Evolutionary conservation across 441 rosid species (phyloP).

Genomic region (Brassica balearica): DNA sequence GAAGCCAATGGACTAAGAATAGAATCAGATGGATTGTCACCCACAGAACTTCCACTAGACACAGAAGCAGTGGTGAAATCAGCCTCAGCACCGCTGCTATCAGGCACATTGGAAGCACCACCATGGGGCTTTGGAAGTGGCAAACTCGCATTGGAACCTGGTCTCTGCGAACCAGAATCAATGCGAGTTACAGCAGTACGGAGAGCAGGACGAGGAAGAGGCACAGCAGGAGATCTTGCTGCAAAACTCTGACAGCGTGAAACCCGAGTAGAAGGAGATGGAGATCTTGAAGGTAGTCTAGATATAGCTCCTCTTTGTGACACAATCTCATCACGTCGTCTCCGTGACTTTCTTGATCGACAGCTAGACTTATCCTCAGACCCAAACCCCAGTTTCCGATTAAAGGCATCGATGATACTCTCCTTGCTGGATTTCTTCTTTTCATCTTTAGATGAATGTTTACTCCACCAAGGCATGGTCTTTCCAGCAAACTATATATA

Average conservation of each 20-base stretch:
- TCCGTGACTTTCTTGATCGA: constrained; percentile 52
- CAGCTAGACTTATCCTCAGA: constrained; percentile 56
- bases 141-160: constrained; percentile 48
- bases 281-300: constrained; percentile 63
- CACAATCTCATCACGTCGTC: constrained; percentile 51
- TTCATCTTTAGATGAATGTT: constrained; percentile 62
- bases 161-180: constrained; percentile 57
- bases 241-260: constrained; percentile 76
- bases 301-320: constrained; percentile 67
- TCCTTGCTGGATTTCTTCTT: constrained; percentile 70
- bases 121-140: constrained; percentile 66
- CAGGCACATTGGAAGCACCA: constrained; percentile 45
- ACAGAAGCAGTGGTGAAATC: constrained; percentile 65
- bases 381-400: constrained; percentile 56
- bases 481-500: constrained; percentile 35
- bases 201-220: constrained; percentile 70
- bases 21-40: constrained; percentile 68
- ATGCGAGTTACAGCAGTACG: constrained; percentile 46
- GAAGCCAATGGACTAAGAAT: constrained; percentile 68
- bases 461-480: constrained; percentile 80
- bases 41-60: constrained; percentile 61
- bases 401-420: constrained; percentile 62
- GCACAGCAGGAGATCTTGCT: constrained; percentile 71
- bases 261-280: constrained; percentile 68
- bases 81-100: constrained; percentile 53